phyloP scores from a whole-genome alignment of 768 basidiomycete genomes.

The Tricholoma hemisulphureum region DNA sequence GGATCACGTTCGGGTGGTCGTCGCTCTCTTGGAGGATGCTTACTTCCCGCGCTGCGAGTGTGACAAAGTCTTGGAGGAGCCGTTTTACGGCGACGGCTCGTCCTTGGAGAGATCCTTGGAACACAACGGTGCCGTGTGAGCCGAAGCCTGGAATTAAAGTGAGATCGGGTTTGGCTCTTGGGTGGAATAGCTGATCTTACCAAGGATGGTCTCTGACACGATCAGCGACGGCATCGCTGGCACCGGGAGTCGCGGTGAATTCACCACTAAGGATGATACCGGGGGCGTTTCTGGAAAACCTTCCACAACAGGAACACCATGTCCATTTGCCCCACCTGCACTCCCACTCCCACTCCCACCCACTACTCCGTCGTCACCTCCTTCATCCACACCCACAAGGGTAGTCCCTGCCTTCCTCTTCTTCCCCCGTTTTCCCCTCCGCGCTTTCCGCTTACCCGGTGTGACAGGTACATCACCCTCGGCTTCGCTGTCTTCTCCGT shows the following conservation, averaged over 20 bases:
- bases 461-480: conserved; percentile 34
- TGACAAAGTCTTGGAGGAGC: conserved; percentile 91
- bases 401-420: conserved; percentile 45
- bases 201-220: conserved; percentile 74
- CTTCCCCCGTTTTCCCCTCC: conserved; percentile 54
- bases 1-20: conserved; percentile 97
- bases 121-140: conserved; percentile 96
- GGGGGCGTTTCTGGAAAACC: conserved; percentile 2
- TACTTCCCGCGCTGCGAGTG: conserved; percentile 91
- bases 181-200: conserved; percentile 38
- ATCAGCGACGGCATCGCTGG: conserved; percentile 49
- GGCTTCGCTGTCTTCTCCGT: conserved; percentile 4
- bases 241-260: conserved; percentile 25
- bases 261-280: conserved; percentile 20
- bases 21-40: conserved; percentile 94
- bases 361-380: conserved; percentile 27
- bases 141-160: conserved; percentile 68
- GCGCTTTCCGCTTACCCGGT: conserved; percentile 44
- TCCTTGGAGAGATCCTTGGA: conserved; percentile 91
- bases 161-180: conserved; percentile 7
- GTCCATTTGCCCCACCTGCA: neutral
- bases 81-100: conserved; percentile 99
- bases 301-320: neutral
- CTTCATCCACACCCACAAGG: conserved; percentile 41
- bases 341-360: conserved; percentile 17